A percentile compares a stretch with the other conserved stretches of the same genome.
phyloP scores from a whole-genome alignment of 495 filamentous ascomycete genomes.

The Achaetomiella virescens region DNA sequence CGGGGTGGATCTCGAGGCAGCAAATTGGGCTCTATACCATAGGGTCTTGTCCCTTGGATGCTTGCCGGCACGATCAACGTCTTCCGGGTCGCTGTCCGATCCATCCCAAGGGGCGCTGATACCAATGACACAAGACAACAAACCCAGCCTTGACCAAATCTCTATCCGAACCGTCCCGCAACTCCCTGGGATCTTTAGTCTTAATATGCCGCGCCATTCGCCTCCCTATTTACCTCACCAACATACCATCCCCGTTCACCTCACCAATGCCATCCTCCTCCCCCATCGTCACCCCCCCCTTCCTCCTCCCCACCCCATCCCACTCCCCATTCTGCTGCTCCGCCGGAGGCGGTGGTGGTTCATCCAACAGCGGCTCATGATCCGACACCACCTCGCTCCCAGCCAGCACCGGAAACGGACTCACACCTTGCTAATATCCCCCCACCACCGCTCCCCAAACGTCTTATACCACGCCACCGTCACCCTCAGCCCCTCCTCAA shows the following conservation, averaged over 20 bases:
- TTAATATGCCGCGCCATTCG: too few species aligned
- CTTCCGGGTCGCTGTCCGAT: too few species aligned
- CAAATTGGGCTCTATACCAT: neutral
- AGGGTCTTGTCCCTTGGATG: too few species aligned
- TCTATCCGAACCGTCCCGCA: neutral
- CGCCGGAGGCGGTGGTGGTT: constrained; percentile 23
- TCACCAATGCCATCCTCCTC: neutral
- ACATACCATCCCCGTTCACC: neutral
- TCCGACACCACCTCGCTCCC: constrained; percentile 45
- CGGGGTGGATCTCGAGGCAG: neutral
- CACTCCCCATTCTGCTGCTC: neutral
- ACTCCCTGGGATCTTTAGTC: neutral
- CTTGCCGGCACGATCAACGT: too few species aligned
- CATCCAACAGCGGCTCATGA: constrained; percentile 43
- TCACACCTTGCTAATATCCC: constrained; percentile 61
- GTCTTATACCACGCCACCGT: constrained; percentile 66
- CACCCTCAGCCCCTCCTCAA: constrained; percentile 54
- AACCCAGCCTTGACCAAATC: too few species aligned
- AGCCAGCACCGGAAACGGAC: constrained; percentile 51
- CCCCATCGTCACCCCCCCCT: neutral
- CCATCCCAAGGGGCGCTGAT: too few species aligned
- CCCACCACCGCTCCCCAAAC: constrained; percentile 64
- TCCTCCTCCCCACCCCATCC: neutral
- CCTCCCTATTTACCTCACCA: too few species aligned
- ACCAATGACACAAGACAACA: neutral